Percentiles rank a stretch among this genome's conserved stretches.
phyloP scores from a whole-genome alignment of 306 rosid genomes.

The Canavalia ensiformis region DNA sequence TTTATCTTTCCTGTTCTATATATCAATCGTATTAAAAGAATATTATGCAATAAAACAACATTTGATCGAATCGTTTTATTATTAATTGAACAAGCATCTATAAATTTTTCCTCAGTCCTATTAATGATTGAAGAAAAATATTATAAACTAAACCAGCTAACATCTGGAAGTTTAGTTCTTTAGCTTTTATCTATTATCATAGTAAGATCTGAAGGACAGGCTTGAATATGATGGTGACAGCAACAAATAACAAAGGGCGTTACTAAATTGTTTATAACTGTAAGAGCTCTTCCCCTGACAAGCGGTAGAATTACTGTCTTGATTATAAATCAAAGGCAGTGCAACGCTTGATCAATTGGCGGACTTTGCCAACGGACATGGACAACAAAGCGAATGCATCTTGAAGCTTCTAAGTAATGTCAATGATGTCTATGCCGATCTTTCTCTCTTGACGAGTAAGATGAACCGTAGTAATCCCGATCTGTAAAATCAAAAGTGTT shows the following conservation, averaged over 20 bases:
- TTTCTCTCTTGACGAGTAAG: conserved; percentile 89
- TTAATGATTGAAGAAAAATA: background rate
- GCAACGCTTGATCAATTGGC: conserved; percentile 46
- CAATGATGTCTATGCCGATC: conserved; percentile 89
- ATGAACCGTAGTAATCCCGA: conserved; percentile 71
- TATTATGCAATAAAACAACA: too few species aligned
- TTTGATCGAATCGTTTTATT: too few species aligned
- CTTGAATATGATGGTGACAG: background rate
- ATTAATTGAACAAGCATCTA: background rate
- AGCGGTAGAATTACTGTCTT: background rate
- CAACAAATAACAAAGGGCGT: background rate
- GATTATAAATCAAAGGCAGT: conserved; percentile 36
- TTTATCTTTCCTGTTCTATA: too few species aligned
- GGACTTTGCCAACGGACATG: background rate
- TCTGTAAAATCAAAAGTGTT: conserved; percentile 58
- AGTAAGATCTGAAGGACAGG: background rate
- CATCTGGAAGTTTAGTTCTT: background rate
- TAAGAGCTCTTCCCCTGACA: background rate
- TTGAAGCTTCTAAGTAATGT: conserved; percentile 13
- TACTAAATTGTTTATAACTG: background rate
- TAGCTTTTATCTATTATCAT: background rate
- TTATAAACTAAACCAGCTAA: background rate
- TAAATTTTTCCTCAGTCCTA: background rate
- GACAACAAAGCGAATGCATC: background rate
- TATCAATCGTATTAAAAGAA: too few species aligned